Evolutionary conservation across 2,329 filamentous ascomycete genomes (phyloP).

Genomic region (Arthroderma uncinatum): DNA sequence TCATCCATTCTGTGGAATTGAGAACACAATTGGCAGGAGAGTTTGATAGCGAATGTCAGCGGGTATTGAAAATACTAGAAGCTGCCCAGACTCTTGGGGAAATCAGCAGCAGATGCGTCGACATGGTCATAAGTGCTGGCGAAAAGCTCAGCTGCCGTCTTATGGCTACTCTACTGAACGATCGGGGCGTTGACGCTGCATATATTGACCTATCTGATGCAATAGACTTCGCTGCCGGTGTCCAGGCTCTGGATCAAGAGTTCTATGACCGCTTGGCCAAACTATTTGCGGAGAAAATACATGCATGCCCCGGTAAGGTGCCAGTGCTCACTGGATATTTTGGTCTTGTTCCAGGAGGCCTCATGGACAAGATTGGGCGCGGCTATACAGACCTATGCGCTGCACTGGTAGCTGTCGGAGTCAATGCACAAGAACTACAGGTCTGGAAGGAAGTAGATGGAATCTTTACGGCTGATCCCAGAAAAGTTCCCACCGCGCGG

Average conservation of each 20-base stretch:
- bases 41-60: slow-evolving; percentile 68
- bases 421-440: slow-evolving; percentile 80
- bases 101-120: slow-evolving; percentile 66
- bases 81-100: slow-evolving; percentile 52
- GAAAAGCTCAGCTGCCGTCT: slow-evolving; percentile 92
- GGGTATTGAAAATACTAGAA: slow-evolving; percentile 62
- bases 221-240: slow-evolving; percentile 52
- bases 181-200: slow-evolving; percentile 69
- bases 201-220: slow-evolving; percentile 83
- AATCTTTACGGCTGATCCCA: slow-evolving; percentile 77
- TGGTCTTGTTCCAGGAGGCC: slow-evolving; percentile 77
- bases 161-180: slow-evolving; percentile 73
- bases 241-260: slow-evolving; percentile 48
- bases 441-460: slow-evolving; percentile 99
- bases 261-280: slow-evolving; percentile 59
- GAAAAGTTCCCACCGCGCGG: slow-evolving; percentile 84
- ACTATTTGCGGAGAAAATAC: slow-evolving; percentile 53
- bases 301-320: slow-evolving; percentile 54
- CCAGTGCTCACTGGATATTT: slow-evolving; percentile 90
- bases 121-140: slow-evolving; percentile 85
- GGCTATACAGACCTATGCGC: slow-evolving; percentile 96
- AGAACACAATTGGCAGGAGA: slow-evolving; percentile 50
- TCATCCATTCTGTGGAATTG: slow-evolving; percentile 48
- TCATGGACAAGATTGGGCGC: slow-evolving; percentile 83
- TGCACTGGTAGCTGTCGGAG: slow-evolving; percentile 76